Evolutionary conservation across 352 stramenopile species (phyloP), one percentile per base, ranked within the genome.

Genomic region (Phytophthora pinifolia): DNA sequence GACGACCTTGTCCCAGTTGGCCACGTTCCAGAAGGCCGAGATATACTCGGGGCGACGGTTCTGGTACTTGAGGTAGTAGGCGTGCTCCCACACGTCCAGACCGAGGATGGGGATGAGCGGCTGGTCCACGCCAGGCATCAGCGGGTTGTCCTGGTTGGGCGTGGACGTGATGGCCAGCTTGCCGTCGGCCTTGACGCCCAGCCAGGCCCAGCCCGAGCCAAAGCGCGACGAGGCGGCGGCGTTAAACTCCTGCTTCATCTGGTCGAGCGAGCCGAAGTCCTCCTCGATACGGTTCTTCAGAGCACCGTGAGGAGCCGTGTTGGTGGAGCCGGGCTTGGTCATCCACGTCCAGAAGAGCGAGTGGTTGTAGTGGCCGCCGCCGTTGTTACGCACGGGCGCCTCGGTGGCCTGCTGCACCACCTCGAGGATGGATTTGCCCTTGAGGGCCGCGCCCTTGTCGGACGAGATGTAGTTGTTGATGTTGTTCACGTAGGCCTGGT

Each of bases 31-130:
- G 79, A 97, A 98, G 60, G 96, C 97, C 43, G 83, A 88, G 62
- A 99, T 97, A 89, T 99, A 98, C 72, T 98, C 91, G 14, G 93
- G 88, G 56, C 94, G 83, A 46, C 90, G 86, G 79, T 98, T 98
- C 70, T 98, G 92, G 86, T 98, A 98, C 79, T 98, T 97, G 54
- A 98, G 81, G 84, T 98, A 98, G 74, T 98, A 98, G 9, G 91
- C 88, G 71, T 98, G 92, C 72, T 99, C 94, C 96, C 96, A 99
- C 36, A 98, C 92, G 71, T 99, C 93, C 22, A 96, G 69, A 15
- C 89, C 92, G 32, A 99, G 77, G 59, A 99, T 98, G 33, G 94
- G 94, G 70, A 97, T 90, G 65, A 96, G 77, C 10, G 81, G 73
- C 54, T 79, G 55, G 60, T 90, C 79, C 41, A 88, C 75, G 52